Base-by-base conservation (phyloP, 139 green algal genomes). In the Nannochloris sp. region DNA sequence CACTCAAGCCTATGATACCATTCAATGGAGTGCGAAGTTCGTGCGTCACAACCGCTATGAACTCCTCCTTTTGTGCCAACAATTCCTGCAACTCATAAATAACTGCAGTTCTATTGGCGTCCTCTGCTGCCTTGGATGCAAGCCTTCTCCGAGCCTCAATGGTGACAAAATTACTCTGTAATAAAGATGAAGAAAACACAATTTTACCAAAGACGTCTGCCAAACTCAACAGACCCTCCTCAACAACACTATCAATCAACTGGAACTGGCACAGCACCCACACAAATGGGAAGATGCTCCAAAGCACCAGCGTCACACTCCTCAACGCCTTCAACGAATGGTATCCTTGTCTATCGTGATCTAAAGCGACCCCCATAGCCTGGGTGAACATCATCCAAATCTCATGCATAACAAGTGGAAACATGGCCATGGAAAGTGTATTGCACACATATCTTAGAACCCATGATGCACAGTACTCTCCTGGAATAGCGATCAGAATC, bases 1-100 rank as follows among this genome's bases (percentile, higher is more conserved):
- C 60, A 14, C 46, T 64, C 8, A 76, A 69, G 21, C 81, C 80
- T 27, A 91, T 90, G 67, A 91, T 88, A 43, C 85, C 85, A 70
- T 91, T 91, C 34, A 91, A 78, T 19, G 85, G 85, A 31, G 85
- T 91, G 27, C 85, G 79, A 64, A 91, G 72, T 72, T 91, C 85
- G 66, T 91, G 85, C 2, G 48, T 75, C 75, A 91, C 88, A 15
- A 83, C 53, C 5, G 74, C 75, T 57, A 91, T 76, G 69, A 91
- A 91, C 62, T 81, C 66, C 61, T 86, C 84, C 78, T 92, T 91
- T 62, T 87, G 81, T 61, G 85, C 67, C 29, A 76, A 44, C 55
- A 76, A 57, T 55, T 63, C 29, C 16, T 62, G 57, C 44, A 76
- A 57, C 61, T 76, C 70, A 29, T 76, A 48, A 11, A 76, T 76